A percentile compares a stretch with the other conserved stretches of the same genome.
These are phyloP conservation scores for Cyclotella distinguenda DNA, from an alignment of 108 stramenopile species.

Conservation along the genomic window DNA sequence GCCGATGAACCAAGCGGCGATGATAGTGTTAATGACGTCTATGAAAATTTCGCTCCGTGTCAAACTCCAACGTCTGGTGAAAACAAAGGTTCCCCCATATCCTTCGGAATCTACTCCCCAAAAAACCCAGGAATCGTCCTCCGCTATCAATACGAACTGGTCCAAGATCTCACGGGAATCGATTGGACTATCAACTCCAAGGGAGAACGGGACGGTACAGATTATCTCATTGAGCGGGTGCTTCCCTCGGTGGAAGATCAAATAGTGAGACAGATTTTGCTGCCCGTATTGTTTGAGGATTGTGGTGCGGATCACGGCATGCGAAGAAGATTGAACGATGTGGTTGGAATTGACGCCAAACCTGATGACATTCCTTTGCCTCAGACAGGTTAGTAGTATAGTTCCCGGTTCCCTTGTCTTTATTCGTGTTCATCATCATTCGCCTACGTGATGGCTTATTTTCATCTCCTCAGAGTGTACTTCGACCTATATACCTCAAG, in stretches of 20 bases:
- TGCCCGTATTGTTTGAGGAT: constrained; percentile 29
- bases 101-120: constrained; percentile 1
- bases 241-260: constrained; percentile 18
- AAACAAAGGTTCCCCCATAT: background rate
- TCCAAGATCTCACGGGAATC: constrained; percentile 10
- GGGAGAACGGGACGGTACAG: constrained; percentile 5
- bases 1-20: too few relatives aligned
- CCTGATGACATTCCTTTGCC: constrained; percentile 32
- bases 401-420: background rate
- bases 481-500: constrained; percentile 9
- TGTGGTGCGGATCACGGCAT: constrained; percentile 2
- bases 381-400: constrained; percentile 20
- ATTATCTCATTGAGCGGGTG: background rate
- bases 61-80: background rate
- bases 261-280: constrained; percentile 7
- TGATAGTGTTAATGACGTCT: too few relatives aligned
- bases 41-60: too few relatives aligned
- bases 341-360: constrained; percentile 23
- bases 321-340: background rate
- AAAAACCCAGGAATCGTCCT: constrained; percentile 22
- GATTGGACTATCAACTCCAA: constrained; percentile 16
- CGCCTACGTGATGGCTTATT: background rate
- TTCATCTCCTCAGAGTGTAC: constrained; percentile 15
- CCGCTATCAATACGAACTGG: constrained; percentile 32
- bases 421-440: background rate